Base-by-base conservation (phyloP, 805 yeast genomes). In the Suhomyces vadensis region DNA sequence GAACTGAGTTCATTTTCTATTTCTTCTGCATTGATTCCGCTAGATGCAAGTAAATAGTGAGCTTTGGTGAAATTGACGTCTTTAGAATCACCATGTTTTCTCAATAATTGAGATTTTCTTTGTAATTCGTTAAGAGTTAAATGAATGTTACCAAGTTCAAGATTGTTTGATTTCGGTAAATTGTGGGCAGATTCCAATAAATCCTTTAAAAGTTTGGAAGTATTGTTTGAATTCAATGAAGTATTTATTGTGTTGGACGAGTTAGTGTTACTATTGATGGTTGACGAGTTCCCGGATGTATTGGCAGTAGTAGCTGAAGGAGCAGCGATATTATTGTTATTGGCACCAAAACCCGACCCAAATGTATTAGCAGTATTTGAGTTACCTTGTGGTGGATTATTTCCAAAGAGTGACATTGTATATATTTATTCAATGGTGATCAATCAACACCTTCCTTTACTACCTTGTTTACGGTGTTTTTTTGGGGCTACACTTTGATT, bases 21-120 rank as follows among this genome's bases (percentile, higher is more conserved):
- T 21, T 51, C 55, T 20, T 51, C 53, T n/a, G 55, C 54, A 40
- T 49, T 51, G 41, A 90, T 78, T 1, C 97, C 97, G 57, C 92
- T 85, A 1, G 91, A 87, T 5, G 97, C 96, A 35, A 92, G 70
- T 31, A 94, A 69, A 61, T 94, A 94, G 59, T 94, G 98, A 1
- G 87, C 94, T 55, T 82, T 83, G 2, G 89, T 83, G 56, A 68
- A 75, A 35, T 69, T 69, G 10, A 60, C 55, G 14, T 59, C 58
- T 27, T 71, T 75, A n/a, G 61, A 60, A 31, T 47, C 53, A 11
- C 55, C 57, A 13, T 47, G 45, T 44, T 73, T 75, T 43, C 89
- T 72, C 55, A 84, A 68, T 37, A 73, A 77, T 42, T 71, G 72
- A 0, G 92, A 83, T 48, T 84, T 79, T 54, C 81, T 78, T 53